Conservation (phyloP, 495 filamentous ascomycete species). For the Penicillium argentinense region DNA sequence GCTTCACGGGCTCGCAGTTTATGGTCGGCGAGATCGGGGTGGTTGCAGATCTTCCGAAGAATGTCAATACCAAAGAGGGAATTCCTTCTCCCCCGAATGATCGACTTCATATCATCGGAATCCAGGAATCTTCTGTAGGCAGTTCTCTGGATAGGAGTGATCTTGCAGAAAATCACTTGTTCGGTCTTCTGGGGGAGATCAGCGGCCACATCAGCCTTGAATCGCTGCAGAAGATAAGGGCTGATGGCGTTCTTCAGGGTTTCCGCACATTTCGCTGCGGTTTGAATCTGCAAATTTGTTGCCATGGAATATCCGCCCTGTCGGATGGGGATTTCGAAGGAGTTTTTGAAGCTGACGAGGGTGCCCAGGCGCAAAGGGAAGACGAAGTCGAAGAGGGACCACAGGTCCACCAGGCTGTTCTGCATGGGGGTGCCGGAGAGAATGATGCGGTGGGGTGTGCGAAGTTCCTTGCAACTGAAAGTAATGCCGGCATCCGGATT, state of each 20-base stretch:
- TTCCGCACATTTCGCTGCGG: slow-evolving; percentile 85
- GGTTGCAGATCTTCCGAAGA: slow-evolving; percentile 95
- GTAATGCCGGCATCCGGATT: slow-evolving; percentile 93
- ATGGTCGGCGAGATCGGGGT: slow-evolving; percentile 82
- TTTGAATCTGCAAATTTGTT: slow-evolving; percentile 87
- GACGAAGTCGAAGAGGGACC: slow-evolving; percentile 96
- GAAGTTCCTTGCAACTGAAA: slow-evolving; percentile 86
- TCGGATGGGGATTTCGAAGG: slow-evolving; percentile 90
- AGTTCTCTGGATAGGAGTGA: slow-evolving; percentile 72
- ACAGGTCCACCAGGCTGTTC: slow-evolving; percentile 94
- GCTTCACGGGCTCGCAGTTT: slow-evolving; percentile 54
- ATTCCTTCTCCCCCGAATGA: slow-evolving; percentile 71
- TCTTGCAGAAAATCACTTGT: slow-evolving; percentile 91
- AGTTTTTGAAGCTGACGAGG: slow-evolving; percentile 80
- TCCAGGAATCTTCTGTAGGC: slow-evolving; percentile 78
- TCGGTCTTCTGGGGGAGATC: slow-evolving; percentile 95
- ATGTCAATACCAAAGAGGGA: slow-evolving; percentile 86
- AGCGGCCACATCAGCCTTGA: slow-evolving; percentile 90
- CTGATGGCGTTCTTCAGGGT: slow-evolving; percentile 88
- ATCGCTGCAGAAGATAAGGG: slow-evolving; percentile 87
- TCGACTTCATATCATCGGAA: slow-evolving; percentile 77
- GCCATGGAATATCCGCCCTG: slow-evolving; percentile 93
- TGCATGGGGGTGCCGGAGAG: slow-evolving; percentile 97
- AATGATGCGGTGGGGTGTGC: slow-evolving; percentile 85
- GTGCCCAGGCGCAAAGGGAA: slow-evolving; percentile 94